Evolutionary conservation across 2,329 filamentous ascomycete genomes (phyloP), one percentile per base, ranked within the genome.

Genomic region (Ascocoryne sarcoides): DNA sequence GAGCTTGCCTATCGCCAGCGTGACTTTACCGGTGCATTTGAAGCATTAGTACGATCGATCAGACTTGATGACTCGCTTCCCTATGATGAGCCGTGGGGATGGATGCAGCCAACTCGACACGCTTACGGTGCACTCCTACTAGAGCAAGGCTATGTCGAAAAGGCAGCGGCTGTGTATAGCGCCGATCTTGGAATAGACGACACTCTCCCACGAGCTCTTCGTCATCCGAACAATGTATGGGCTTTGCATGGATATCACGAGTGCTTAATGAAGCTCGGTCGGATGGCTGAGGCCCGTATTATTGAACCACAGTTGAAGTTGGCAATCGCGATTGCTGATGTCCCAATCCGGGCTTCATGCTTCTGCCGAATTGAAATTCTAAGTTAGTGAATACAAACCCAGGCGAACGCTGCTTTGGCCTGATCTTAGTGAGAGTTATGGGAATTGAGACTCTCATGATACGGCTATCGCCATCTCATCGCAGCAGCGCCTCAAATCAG

Each of bases 81-180:
- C 0, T 87, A 84, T 45, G 78, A 81, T 36, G 83, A 88, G 56
- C 83, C 83, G 0, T 86, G 82, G 82, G 79, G 79, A 0, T 87
- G 82, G 82, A 85, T 87, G 81, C 79, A 84, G 54, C 82, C 82
- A 0, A 73, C 76, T 0, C 67, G 81, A 3, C 82, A 87, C 57
- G 82, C 82, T 0, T 80, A 80, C 37, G 82, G 77, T 1, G 82
- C 82, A 0, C 64, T 88, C 3, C 57, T 84, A 20, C 65, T 84
- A 10, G 82, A 87, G 54, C 80, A 82, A 52, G 75, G 71, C 0
- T 63, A 63, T n/a, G 62, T 73, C 0, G 66, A 71, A 17, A 65
- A 80, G 36, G 78, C 79, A 0, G 60, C 68, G 2, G 65, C 55
- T 1, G 69, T 77, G 1, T 84, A 84, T 47, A 63, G 60, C 15